Base-by-base conservation (phyloP, 2,329 filamentous ascomycete genomes). In the Scedosporium aurantiacum region DNA sequence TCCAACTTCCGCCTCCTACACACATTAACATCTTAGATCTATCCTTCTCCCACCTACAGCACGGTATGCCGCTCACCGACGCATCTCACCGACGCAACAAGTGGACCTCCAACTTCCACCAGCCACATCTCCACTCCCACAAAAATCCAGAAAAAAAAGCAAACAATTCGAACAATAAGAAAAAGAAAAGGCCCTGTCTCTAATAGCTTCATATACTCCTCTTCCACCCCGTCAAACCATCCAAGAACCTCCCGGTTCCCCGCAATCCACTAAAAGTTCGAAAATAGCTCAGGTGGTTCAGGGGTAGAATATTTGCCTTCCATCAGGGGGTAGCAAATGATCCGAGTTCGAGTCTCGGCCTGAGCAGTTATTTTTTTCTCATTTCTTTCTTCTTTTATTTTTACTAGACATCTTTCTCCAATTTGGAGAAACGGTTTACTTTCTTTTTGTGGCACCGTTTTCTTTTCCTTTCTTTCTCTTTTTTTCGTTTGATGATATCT, bases 271-370 rank as follows among this genome's bases (percentile, higher is more conserved):
- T n/a, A 21, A 47, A 37, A 37, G 32, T 37, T 37, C 43, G 27
- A 54, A 27, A 14, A 14, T 23, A 57, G 54, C 54, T 57, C 54
- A 37, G 54, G 54, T 57, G 54, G 54, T 57, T 57, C 54, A 57
- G 21, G 54, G 54, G 54, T 57, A 57, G 54, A 57, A 57, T 57
- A 57, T 57, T 57, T 57, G 54, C 54, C 54, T 57, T 57, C 54
- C 54, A 57, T 37, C 27, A 6, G 23, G 54, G 54, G 54, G 25
- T 37, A 57, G 54, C 54, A 57, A 57, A 57, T 57, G 54, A 57
- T 40, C 54, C 27, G 54, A 40, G 54, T 57, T 57, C 54, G 54
- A 57, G 54, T 57, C 54, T 40, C 54, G 27, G 54, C 54, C 54
- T 37, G 54, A 57, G 54, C 32, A 58, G 8, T n/a, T 47, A 28